Percentiles rank a stretch among this genome's conserved stretches.
These are phyloP conservation scores for Eucalyptus coolabah DNA, from an alignment of 345 rosid genomes.

Conservation along the genomic window DNA sequence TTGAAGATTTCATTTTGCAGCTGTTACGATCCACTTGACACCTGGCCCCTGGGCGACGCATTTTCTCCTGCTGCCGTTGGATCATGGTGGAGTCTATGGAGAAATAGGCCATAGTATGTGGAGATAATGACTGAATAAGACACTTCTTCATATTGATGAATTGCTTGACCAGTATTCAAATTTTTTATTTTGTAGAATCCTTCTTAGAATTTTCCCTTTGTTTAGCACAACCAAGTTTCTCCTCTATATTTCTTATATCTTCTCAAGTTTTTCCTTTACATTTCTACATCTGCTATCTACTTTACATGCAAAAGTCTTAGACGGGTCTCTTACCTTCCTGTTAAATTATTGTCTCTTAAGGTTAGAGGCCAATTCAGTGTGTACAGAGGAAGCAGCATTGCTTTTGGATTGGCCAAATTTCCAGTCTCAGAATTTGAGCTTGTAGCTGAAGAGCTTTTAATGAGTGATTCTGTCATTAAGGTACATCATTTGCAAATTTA, in stretches of 20 bases:
- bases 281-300: neutral
- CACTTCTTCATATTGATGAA: neutral
- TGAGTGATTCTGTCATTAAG: slow-evolving; percentile 95
- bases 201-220: neutral
- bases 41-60: neutral
- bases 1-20: neutral
- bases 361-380: slow-evolving; percentile 94
- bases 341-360: slow-evolving; percentile 17
- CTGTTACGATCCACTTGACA: neutral
- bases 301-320: neutral
- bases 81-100: neutral
- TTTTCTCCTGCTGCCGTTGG: neutral
- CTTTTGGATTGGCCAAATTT: slow-evolving; percentile 71
- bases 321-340: neutral
- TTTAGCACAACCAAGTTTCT: neutral
- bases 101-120: neutral
- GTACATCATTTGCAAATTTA: slow-evolving; percentile 23
- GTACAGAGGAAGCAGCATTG: slow-evolving; percentile 75
- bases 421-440: slow-evolving; percentile 99
- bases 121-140: neutral
- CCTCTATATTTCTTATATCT: neutral
- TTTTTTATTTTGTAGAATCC: neutral
- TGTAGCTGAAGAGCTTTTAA: slow-evolving; percentile 91
- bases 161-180: neutral
- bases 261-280: neutral